A percentile compares a stretch with the other conserved stretches of the same genome.
Evolutionary conservation across 2,329 filamentous ascomycete species (phyloP).

Genomic region (Plectosphaerella sp.): DNA sequence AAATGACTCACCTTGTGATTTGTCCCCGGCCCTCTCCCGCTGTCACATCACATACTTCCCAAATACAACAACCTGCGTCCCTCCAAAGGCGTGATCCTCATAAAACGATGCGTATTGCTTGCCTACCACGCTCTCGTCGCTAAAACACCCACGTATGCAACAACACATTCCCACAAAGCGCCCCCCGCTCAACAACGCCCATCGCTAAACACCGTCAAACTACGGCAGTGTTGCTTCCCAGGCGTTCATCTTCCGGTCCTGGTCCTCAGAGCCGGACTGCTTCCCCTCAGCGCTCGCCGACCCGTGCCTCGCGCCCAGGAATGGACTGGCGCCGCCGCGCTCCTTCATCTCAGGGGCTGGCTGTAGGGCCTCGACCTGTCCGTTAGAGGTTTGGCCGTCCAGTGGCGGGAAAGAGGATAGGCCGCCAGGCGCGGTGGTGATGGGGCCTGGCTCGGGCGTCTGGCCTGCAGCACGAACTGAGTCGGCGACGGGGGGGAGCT

Average conservation of each 20-base stretch:
- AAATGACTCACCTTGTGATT: too few species aligned
- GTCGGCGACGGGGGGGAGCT: too few species aligned
- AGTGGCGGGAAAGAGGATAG: constrained; percentile 1
- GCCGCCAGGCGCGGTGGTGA: constrained; percentile 17
- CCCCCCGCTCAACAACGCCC: too few species aligned
- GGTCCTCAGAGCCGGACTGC: not conserved
- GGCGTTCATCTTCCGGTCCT: not conserved
- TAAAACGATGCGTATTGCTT: too few species aligned
- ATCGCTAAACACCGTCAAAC: too few species aligned
- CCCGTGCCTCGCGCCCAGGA: constrained; percentile 19
- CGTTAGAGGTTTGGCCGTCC: not conserved
- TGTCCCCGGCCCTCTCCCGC: too few species aligned
- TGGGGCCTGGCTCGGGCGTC: constrained; percentile 9
- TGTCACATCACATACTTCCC: too few species aligned
- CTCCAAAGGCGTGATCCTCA: too few species aligned
- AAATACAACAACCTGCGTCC: too few species aligned
- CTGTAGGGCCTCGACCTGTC: constrained; percentile 7
- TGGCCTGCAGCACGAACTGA: too few species aligned
- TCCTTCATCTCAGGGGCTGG: constrained; percentile 43
- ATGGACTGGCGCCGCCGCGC: constrained; percentile 19
- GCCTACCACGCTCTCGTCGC: not conserved
- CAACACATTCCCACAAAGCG: too few species aligned
- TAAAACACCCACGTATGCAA: not conserved
- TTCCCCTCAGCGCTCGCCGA: constrained; percentile 3
- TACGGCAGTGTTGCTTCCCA: too few species aligned